Conservation (phyloP, 495 filamentous ascomycete genomes). For the Penicillium cosmopolitanum region DNA sequence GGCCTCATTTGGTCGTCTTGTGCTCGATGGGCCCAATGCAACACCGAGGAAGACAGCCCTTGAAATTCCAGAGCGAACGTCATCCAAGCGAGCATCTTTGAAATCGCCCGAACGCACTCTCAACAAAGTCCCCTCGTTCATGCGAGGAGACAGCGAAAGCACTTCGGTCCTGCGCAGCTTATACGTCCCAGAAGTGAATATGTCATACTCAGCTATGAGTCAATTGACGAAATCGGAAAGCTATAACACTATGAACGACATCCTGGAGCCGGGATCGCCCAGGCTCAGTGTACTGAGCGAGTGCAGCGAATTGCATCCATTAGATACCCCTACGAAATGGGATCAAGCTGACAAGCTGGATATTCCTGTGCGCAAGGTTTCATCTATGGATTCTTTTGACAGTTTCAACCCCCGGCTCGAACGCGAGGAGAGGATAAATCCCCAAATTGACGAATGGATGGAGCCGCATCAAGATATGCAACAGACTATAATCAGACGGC, state of each 20-base stretch:
- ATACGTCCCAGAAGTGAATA: conserved; percentile 56
- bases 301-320: conserved; percentile 74
- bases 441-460: conserved; percentile 39
- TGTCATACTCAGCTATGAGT: conserved; percentile 33
- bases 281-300: conserved; percentile 78
- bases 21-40: conserved; percentile 29
- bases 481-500: conserved; percentile 25
- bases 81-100: conserved; percentile 35
- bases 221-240: conserved; percentile 44
- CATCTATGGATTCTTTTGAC: conserved; percentile 18
- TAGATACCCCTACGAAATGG: conserved; percentile 39
- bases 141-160: conserved; percentile 62
- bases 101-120: conserved; percentile 32
- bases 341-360: conserved; percentile 37
- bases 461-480: conserved; percentile 24
- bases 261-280: conserved; percentile 54
- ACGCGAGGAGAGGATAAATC: conserved; percentile 23
- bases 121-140: conserved; percentile 66
- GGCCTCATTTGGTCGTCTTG: conserved; percentile 31
- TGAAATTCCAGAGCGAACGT: conserved; percentile 47
- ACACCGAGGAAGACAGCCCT: conserved; percentile 32
- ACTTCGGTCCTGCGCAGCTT: conserved; percentile 69
- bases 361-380: conserved; percentile 36
- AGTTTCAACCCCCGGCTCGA: conserved; percentile 20
- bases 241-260: conserved; percentile 38